Conservation (phyloP, 345 rosid genomes). For the Camelina hispida region DNA sequence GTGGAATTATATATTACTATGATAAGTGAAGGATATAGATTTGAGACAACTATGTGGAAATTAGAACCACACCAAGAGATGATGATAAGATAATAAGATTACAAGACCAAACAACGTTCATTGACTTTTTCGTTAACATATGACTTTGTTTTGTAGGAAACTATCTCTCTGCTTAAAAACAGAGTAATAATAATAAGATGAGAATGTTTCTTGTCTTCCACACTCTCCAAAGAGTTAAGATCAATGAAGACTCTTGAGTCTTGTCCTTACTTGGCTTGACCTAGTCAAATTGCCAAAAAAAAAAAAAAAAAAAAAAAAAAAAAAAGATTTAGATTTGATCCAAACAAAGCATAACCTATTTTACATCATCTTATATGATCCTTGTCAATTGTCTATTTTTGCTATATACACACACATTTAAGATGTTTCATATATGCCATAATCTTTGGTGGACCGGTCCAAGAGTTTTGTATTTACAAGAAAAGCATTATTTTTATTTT, state of each 20-base stretch:
- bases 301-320: neutral
- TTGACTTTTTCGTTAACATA: slow-evolving; percentile 24
- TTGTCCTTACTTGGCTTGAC: neutral
- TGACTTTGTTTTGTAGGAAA: neutral
- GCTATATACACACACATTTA: too few relatives aligned
- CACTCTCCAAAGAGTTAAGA: neutral
- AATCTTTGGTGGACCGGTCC: too few relatives aligned
- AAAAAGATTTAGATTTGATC: neutral
- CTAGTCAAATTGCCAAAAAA: neutral
- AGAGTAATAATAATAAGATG: slow-evolving; percentile 18
- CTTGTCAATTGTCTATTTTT: neutral
- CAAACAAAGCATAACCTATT: neutral
- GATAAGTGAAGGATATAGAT: neutral
- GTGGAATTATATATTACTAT: neutral
- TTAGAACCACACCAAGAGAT: slow-evolving; percentile 12
- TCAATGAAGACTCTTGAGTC: neutral
- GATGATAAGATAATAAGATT: slow-evolving; percentile 1
- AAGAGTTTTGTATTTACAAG: too few relatives aligned
- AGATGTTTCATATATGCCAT: too few relatives aligned
- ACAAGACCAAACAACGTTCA: slow-evolving; percentile 13
- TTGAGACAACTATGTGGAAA: neutral
- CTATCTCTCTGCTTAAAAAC: neutral
- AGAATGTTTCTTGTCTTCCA: neutral
- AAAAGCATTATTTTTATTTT: too few relatives aligned
- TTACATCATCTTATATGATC: slow-evolving; percentile 16